Base-by-base conservation (phyloP, 2,329 filamentous ascomycete genomes). In the Remersonia thermophila region DNA sequence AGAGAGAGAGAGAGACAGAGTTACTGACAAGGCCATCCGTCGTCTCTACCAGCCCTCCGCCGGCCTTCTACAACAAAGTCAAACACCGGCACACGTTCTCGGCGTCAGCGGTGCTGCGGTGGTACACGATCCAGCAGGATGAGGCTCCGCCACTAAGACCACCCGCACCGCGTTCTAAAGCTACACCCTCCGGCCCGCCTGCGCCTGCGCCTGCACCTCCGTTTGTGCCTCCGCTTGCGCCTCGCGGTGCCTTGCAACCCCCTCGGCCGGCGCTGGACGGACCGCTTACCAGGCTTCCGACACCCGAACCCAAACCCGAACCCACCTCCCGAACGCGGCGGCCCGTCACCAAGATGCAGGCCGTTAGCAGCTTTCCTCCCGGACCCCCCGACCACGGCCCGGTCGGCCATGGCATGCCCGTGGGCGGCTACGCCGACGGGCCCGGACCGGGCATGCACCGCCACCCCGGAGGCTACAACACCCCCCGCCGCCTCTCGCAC, bases 401-500 rank as follows among this genome's bases (percentile, higher is more conserved):
- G 50, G 23, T 43, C 49, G 29, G 40, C 49, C 14, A 43, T 37
- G 27, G 40, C 45, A 10, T 33, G 38, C 16, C 37, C 43, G n/a
- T 3, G 35, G 14, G 26, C 12, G 9, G 32, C 41, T 7, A 27
- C 11, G 4, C 27, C 11, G 27, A 10, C 27, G 17, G 9, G 11
- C 31, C 3, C 20, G 35, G 30, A 15, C 35, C 37, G 9, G 30
- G 30, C 33, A 32, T 36, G 10, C 42, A 45, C 31, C 33, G 30
- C 27, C 41, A 45, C 10, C 39, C 40, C 16, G 44, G 36, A 11
- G 37, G 36, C 39, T 49, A 50, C 30, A 40, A 47, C 30, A 40
- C 37, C 25, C 49, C 50, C 3, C 45, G 47, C 13, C 47, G 52
- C 5, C 32, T 51, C 16, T 54, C 53, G 3, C 46, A 41, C 34